Evolutionary conservation across 768 basidiomycete genomes (phyloP).

Genomic region (Kwoniella sp.): DNA sequence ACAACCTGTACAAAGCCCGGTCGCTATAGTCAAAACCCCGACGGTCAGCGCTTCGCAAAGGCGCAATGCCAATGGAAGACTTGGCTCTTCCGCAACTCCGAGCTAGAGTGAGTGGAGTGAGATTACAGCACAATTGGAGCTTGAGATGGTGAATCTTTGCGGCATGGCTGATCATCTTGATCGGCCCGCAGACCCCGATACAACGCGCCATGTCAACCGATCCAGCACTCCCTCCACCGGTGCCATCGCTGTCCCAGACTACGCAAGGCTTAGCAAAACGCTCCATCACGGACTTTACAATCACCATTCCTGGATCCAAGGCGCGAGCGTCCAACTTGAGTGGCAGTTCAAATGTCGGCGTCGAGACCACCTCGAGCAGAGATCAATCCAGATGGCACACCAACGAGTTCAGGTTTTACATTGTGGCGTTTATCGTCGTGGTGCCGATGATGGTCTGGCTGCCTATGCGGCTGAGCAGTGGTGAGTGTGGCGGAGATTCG

Average conservation of each 20-base stretch:
- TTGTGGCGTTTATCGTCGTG: conserved; percentile 58
- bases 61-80: no score
- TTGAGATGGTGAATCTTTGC: neutral
- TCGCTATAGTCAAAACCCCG: no score
- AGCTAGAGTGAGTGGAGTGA: neutral
- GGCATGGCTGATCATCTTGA: neutral
- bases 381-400: conserved; percentile 66
- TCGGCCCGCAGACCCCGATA: neutral
- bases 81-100: no score
- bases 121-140: neutral
- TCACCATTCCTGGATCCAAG: conserved; percentile 15
- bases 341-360: neutral
- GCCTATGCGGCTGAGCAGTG: conserved; percentile 65
- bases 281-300: conserved; percentile 23
- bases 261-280: neutral
- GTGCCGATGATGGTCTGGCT: conserved; percentile 73
- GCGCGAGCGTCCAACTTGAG: neutral
- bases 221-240: neutral
- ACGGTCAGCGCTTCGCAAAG: no score
- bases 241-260: neutral
- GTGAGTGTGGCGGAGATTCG: conserved; percentile 62
- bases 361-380: no score
- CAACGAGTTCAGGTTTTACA: conserved; percentile 75
- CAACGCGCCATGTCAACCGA: neutral
- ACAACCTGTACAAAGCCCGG: no score